Conservation (phyloP, 2,329 filamentous ascomycete species). For the Scortechinia acanthostroma region DNA sequence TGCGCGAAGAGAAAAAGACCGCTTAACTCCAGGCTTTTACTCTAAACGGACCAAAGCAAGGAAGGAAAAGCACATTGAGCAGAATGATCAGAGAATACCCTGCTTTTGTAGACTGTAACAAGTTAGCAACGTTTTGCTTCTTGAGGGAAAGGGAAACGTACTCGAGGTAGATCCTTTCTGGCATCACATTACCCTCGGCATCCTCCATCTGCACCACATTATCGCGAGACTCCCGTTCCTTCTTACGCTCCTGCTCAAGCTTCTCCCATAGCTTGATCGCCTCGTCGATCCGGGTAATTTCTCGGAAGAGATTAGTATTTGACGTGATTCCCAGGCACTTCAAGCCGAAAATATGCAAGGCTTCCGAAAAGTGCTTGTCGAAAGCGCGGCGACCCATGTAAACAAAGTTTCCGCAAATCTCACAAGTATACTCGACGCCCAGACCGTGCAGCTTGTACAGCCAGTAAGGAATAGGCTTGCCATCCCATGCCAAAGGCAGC, state of each 20-base stretch:
- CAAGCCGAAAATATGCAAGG: conserved; percentile 83
- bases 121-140: not conserved
- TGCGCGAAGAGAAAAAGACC: not conserved
- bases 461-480: conserved; percentile 98
- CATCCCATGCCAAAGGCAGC: conserved; percentile 91
- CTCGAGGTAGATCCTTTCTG: conserved; percentile 94
- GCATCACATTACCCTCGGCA: conserved; percentile 95
- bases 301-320: conserved; percentile 82
- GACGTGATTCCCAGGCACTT: conserved; percentile 83
- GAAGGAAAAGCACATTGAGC: not conserved
- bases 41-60: not conserved
- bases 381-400: conserved; percentile 95
- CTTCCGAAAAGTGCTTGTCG: conserved; percentile 97
- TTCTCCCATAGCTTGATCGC: conserved; percentile 87
- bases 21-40: conserved; percentile 1
- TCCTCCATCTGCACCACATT: conserved; percentile 98
- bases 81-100: conserved; percentile 58
- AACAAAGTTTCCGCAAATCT: conserved; percentile 97
- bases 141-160: not conserved
- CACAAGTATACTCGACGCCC: conserved; percentile 89
- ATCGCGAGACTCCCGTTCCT: conserved; percentile 67
- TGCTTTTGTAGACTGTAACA: conserved; percentile 66
- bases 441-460: conserved; percentile 93
- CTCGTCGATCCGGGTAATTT: conserved; percentile 88
- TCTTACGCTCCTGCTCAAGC: conserved; percentile 78